Evolutionary conservation across 768 basidiomycete species (phyloP).

Genomic region (Lactarius hengduanensis): DNA sequence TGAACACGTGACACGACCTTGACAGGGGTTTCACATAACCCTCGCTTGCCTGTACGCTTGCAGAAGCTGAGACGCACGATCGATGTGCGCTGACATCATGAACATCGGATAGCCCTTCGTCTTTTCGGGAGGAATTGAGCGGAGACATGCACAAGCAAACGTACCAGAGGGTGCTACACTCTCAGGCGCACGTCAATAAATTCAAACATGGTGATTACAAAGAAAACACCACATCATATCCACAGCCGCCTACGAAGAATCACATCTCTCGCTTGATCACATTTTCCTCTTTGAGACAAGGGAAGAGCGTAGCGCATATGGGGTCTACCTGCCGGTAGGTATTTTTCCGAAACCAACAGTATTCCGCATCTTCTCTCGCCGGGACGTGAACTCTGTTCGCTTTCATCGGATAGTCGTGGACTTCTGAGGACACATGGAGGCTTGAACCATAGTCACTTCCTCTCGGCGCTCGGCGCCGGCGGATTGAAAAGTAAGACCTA

Average conservation of each 20-base stretch:
- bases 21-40: background rate
- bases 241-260: background rate
- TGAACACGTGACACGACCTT: background rate
- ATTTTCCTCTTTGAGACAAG: background rate
- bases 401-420: background rate
- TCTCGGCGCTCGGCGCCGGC: too few relatives aligned
- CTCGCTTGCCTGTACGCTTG: background rate
- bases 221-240: background rate
- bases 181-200: background rate
- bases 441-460: background rate
- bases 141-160: background rate
- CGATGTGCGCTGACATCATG: background rate
- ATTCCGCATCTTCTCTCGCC: background rate
- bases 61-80: background rate
- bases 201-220: background rate
- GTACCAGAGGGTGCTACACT: background rate
- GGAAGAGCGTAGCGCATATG: background rate
- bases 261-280: background rate
- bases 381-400: background rate
- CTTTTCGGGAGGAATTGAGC: background rate
- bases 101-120: background rate
- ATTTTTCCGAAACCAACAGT: background rate
- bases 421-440: background rate
- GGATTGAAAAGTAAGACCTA: background rate
- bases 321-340: too few relatives aligned